These are phyloP conservation scores for Diaporthe australafricana DNA, from an alignment of 2,329 filamentous ascomycete genomes.

Conservation along the genomic window DNA sequence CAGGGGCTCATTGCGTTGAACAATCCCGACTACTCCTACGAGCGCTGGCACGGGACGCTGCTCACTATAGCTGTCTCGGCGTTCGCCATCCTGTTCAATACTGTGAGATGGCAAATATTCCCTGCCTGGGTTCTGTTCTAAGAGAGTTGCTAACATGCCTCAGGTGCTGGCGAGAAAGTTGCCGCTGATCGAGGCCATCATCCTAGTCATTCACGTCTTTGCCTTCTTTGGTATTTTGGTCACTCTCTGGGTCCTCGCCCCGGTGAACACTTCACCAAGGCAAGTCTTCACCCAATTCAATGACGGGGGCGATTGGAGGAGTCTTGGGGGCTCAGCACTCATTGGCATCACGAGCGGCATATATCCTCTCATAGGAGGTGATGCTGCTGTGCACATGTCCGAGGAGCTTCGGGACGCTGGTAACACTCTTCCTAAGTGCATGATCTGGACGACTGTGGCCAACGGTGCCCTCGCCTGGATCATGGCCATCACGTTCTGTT, in stretches of 20 bases:
- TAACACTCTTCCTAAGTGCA: slow-evolving; percentile 46
- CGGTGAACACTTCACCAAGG: slow-evolving; percentile 40
- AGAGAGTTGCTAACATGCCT: neutral
- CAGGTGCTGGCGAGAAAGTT: slow-evolving; percentile 49
- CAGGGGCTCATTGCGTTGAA: slow-evolving; percentile 56
- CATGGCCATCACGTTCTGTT: slow-evolving; percentile 32
- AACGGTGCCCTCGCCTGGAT: slow-evolving; percentile 47
- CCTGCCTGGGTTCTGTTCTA: too few species aligned
- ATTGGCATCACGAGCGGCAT: slow-evolving; percentile 53
- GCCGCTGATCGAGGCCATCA: slow-evolving; percentile 55
- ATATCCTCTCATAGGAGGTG: slow-evolving; percentile 48
- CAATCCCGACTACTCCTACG: slow-evolving; percentile 47
- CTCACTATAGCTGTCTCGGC: slow-evolving; percentile 55
- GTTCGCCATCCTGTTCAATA: slow-evolving; percentile 57
- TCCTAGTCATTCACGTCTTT: slow-evolving; percentile 56
- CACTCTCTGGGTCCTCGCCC: slow-evolving; percentile 51
- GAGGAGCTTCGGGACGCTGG: slow-evolving; percentile 47
- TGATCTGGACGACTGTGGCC: slow-evolving; percentile 47
- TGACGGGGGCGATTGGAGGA: slow-evolving; percentile 48
- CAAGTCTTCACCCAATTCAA: slow-evolving; percentile 47
- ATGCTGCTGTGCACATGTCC: slow-evolving; percentile 47
- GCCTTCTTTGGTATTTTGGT: slow-evolving; percentile 57
- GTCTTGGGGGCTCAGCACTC: slow-evolving; percentile 48
- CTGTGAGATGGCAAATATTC: slow-evolving; percentile 35
- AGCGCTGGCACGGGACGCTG: slow-evolving; percentile 57